Percentiles rank a stretch among this genome's conserved stretches.
phyloP scores from a whole-genome alignment of 2,329 filamentous ascomycete genomes.

The Colletotrichum destructivum region DNA sequence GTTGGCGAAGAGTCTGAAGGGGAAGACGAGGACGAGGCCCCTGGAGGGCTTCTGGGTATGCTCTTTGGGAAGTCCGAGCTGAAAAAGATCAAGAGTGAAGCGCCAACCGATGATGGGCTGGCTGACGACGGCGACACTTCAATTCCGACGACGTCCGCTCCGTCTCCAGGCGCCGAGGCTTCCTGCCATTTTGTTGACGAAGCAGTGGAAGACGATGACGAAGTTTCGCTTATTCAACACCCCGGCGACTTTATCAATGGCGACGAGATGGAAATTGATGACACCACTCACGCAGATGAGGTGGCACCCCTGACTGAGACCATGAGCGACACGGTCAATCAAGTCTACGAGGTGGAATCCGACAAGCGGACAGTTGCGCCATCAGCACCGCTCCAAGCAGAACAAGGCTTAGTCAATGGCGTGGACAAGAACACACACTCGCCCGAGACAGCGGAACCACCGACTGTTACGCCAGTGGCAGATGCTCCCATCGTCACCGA shows the following conservation, averaged over 20 bases:
- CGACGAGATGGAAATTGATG: slow-evolving; percentile 33
- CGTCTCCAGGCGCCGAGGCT: slow-evolving; percentile 18
- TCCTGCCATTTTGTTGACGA: slow-evolving; percentile 43
- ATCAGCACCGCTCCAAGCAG: not conserved
- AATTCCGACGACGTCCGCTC: not conserved
- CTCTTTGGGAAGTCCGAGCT: slow-evolving; percentile 73
- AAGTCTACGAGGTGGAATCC: not conserved
- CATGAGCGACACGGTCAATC: not conserved
- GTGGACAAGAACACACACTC: not conserved
- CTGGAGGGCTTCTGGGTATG: slow-evolving; percentile 67
- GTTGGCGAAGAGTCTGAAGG: slow-evolving; percentile 62
- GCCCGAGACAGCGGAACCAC: not conserved
- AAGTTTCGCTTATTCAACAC: slow-evolving; percentile 52
- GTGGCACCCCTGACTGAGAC: not conserved
- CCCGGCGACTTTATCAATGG: slow-evolving; percentile 45
- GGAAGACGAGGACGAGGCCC: slow-evolving; percentile 58
- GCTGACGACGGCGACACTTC: slow-evolving; percentile 41
- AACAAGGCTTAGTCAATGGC: not conserved
- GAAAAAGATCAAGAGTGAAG: slow-evolving; percentile 62
- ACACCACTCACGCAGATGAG: not conserved
- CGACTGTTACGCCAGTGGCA: too few species aligned
- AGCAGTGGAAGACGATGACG: slow-evolving; percentile 50
- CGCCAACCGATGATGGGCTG: slow-evolving; percentile 48
- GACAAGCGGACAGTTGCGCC: not conserved
- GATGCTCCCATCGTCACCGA: slow-evolving; percentile 41